phyloP scores from a whole-genome alignment of 2,329 filamentous ascomycete species.

The Ceratocystis colombiana region DNA sequence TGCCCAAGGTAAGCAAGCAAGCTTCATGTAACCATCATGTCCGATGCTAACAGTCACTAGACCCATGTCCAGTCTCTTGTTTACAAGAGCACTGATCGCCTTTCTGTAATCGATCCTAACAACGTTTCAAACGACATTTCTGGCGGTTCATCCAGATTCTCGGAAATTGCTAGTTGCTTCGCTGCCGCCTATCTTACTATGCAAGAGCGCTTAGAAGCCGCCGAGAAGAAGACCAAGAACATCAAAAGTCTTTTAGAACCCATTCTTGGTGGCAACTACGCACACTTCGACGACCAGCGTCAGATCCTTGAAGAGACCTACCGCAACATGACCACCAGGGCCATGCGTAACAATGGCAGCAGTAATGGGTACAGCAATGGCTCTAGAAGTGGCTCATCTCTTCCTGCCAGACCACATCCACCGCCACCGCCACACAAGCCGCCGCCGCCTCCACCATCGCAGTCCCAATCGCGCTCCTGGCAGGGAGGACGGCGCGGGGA shows the following conservation, averaged over 20 bases:
- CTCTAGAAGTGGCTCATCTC: background rate
- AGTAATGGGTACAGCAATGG: conserved; percentile 8
- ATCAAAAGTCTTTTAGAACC: conserved; percentile 25
- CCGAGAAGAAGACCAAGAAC: conserved; percentile 24
- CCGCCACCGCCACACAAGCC: conserved; percentile 16
- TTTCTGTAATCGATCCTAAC: conserved; percentile 90
- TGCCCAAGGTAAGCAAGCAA: conserved; percentile 55
- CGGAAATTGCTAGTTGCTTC: conserved; percentile 60
- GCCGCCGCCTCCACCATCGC: conserved; percentile 19
- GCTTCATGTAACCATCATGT: background rate
- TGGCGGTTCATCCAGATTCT: conserved; percentile 66
- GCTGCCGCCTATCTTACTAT: conserved; percentile 51
- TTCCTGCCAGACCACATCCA: conserved; percentile 20
- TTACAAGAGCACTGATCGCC: conserved; percentile 53
- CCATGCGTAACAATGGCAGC: background rate
- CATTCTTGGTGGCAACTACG: conserved; percentile 27
- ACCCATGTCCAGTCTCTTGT: conserved; percentile 38
- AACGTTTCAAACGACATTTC: conserved; percentile 78
- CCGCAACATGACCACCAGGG: conserved; percentile 13
- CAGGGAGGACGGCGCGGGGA: conserved; percentile 8
- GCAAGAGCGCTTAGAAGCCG: conserved; percentile 40
- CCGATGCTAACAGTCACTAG: conserved; percentile 30
- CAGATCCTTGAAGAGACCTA: conserved; percentile 18
- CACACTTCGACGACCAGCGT: conserved; percentile 25
- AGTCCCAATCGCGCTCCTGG: conserved; percentile 11